phyloP scores from a whole-genome alignment of 139 green algal genomes.

The Volvox africanus region DNA sequence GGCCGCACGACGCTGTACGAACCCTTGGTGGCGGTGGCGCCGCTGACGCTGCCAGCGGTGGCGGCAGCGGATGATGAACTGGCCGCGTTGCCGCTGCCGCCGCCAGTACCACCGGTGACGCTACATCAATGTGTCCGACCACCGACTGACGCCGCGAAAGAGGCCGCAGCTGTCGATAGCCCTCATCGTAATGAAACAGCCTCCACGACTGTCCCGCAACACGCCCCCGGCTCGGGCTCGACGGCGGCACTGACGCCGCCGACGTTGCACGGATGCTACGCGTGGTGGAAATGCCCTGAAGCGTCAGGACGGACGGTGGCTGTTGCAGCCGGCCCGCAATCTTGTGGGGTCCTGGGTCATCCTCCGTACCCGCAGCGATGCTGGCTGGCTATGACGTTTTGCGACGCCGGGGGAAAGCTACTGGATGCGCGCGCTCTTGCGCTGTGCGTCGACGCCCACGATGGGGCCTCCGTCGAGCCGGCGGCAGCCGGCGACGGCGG shows the following conservation, averaged over 20 bases:
- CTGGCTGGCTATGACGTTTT: constrained; percentile 31
- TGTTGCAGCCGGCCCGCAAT: too few relatives aligned
- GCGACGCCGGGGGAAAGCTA: neutral
- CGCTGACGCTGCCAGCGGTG: neutral
- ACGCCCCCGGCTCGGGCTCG: neutral
- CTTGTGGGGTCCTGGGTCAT: too few relatives aligned
- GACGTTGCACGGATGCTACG: constrained; percentile 39
- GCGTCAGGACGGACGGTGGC: too few relatives aligned
- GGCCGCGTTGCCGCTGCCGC: neutral
- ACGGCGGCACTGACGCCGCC: neutral
- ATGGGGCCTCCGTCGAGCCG: too few relatives aligned
- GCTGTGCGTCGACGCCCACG: neutral
- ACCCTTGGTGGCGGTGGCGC: constrained; percentile 20
- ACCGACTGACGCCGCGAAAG: neutral
- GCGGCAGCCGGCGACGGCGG: neutral
- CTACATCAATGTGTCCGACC: neutral
- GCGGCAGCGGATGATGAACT: neutral
- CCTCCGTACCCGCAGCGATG: neutral
- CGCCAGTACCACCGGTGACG: neutral
- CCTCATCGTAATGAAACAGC: neutral
- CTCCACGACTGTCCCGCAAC: neutral
- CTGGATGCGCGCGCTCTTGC: constrained; percentile 1
- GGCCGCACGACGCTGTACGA: constrained; percentile 6
- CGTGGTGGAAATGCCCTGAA: neutral
- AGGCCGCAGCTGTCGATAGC: neutral